phyloP scores from a whole-genome alignment of 495 filamentous ascomycete species.

The Aspergillus mulundensis region DNA sequence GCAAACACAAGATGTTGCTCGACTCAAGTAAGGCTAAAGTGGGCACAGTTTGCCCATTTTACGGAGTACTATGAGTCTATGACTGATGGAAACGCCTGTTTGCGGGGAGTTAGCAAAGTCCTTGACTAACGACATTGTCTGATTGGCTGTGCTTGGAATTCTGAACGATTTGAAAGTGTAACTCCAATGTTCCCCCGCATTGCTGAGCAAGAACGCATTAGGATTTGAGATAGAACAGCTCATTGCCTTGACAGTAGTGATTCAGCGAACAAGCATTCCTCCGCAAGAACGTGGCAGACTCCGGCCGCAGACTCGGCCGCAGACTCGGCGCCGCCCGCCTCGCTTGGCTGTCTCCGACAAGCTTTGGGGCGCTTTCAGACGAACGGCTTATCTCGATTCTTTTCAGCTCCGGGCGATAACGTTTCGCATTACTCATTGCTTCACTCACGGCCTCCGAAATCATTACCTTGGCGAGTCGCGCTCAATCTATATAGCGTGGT shows the following conservation, averaged over 20 bases:
- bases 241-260: not conserved
- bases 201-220: not conserved
- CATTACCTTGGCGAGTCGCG: not conserved
- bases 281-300: not conserved
- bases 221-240: not conserved
- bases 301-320: not conserved
- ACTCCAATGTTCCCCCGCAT: not conserved
- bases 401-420: not conserved
- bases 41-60: not conserved
- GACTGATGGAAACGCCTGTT: not conserved
- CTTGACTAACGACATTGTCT: not conserved
- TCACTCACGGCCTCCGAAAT: not conserved
- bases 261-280: not conserved
- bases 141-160: not conserved
- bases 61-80: no score
- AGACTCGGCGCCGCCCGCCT: not conserved
- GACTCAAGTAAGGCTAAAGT: not conserved
- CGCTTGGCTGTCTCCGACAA: not conserved
- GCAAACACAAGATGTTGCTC: not conserved
- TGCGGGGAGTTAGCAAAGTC: conserved; percentile 1
- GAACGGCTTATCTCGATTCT: not conserved
- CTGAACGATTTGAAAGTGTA: not conserved
- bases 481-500: not conserved
- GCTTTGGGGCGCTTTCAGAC: not conserved
- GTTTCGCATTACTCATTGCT: conserved; percentile 7